Conservation (phyloP, 2,329 filamentous ascomycete species). For the Hymenoscyphus occultus region DNA sequence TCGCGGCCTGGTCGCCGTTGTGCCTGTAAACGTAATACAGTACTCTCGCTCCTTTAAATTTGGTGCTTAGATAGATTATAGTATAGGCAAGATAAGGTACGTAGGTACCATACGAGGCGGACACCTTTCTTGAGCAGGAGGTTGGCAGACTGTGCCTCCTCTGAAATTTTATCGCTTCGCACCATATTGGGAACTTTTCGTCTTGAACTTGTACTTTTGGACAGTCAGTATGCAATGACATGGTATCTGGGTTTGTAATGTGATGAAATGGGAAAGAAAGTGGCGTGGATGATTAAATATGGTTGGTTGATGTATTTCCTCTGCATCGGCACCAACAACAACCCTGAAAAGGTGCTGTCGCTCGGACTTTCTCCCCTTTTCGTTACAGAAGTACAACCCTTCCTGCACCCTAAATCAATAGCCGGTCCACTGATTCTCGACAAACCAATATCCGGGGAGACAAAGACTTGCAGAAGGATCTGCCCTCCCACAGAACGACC, state of each 20-base stretch:
- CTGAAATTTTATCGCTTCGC: not conserved
- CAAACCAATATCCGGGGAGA: not conserved
- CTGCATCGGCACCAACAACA: too few species aligned
- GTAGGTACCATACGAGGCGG: not conserved
- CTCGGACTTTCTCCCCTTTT: not conserved
- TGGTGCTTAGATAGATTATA: not conserved
- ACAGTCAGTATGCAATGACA: not conserved
- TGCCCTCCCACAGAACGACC: not conserved
- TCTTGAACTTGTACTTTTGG: not conserved
- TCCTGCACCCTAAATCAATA: not conserved
- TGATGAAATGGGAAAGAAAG: not conserved
- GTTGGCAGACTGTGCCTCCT: not conserved
- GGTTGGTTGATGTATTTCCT: not conserved
- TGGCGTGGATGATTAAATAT: not conserved
- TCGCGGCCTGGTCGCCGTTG: not conserved
- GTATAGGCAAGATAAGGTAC: too few species aligned
- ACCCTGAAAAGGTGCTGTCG: too few species aligned
- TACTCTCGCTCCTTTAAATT: not conserved
- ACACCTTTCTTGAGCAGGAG: not conserved
- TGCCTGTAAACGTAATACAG: not conserved
- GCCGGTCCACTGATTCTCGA: not conserved
- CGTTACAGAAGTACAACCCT: not conserved
- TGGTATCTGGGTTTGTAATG: not conserved
- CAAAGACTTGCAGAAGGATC: constrained; percentile 4
- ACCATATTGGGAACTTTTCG: not conserved